Base-by-base conservation (phyloP, 345 rosid genomes). In the Alliaria petiolata region DNA sequence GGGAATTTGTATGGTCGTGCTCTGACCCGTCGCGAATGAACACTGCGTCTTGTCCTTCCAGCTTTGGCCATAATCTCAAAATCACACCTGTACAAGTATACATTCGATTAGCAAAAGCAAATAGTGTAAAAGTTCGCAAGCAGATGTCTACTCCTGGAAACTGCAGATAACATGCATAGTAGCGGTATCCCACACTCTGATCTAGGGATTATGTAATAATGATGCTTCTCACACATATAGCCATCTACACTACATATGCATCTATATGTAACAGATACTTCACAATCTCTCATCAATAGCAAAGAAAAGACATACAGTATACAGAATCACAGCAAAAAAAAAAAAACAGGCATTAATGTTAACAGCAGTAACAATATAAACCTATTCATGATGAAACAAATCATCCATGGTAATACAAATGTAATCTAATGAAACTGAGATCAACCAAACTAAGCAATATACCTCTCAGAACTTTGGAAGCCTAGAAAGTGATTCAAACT, bases 11-110 rank as follows among this genome's bases (percentile, higher is more conserved):
- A 91, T 7, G 93, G 97, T 11, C 85, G 70, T 39, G 74, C 65
- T 75, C 85, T 85, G 69, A 74, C 62, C 38, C 74, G 84, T 25
- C 87, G 82, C 4, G 80, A 85, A 61, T 85, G 76, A 79, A 70
- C 26, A 75, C 88, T 84, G 42, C 86, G 85, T 60, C 81, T 80
- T 65, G 74, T 83, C 65, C 77, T 86, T 84, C 83, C 75, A 78
- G 81, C 88, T 77, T 88, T 90, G 8, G 87, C 91, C 98, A 89
- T 91, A 26, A 57, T 63, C 43, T 52, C 46, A 35, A 36, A 22
- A 25, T 9, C 57, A 45, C 7, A 66, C 70, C 79, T 75, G 79
- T 3, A 53, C 28, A 75, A 42, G 14, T 6, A 35, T 16, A 13
- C 49, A 13, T 11, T 22, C 16, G 13, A 20, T 61, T 19, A 53